Evolutionary conservation across 2,329 filamentous ascomycete species (phyloP).

Genomic region (Canariomyces notabilis): DNA sequence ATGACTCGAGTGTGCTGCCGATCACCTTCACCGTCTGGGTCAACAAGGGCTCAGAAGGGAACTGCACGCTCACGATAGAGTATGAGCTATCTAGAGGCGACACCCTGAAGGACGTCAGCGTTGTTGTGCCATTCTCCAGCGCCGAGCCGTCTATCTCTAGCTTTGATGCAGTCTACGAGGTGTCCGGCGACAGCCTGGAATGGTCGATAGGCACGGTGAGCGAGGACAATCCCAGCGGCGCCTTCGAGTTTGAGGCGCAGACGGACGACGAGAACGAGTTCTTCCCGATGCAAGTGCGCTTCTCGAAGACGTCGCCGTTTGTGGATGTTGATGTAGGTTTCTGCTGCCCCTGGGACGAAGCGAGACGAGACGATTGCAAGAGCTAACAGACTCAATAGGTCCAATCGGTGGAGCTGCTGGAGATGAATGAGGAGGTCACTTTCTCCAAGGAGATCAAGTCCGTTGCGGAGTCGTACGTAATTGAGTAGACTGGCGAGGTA

Average conservation of each 20-base stretch:
- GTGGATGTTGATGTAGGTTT: slow-evolving; percentile 86
- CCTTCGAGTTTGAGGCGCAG: slow-evolving; percentile 92
- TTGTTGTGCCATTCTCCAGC: slow-evolving; percentile 80
- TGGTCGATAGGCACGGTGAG: slow-evolving; percentile 89
- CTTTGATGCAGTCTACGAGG: slow-evolving; percentile 91
- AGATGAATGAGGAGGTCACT: slow-evolving; percentile 71
- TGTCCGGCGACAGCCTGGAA: slow-evolving; percentile 85
- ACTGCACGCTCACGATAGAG: slow-evolving; percentile 87
- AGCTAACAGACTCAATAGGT: slow-evolving; percentile 44
- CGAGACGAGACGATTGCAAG: slow-evolving; percentile 19
- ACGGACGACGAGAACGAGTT: slow-evolving; percentile 87
- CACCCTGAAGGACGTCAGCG: slow-evolving; percentile 73
- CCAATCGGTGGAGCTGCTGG: slow-evolving; percentile 62
- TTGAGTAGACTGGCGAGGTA: slow-evolving; percentile 52
- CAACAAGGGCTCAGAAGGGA: slow-evolving; percentile 75
- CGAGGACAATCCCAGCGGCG: slow-evolving; percentile 73
- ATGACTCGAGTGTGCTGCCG: slow-evolving; percentile 75
- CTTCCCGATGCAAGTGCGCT: slow-evolving; percentile 93
- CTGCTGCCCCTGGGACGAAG: no score
- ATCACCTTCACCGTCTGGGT: slow-evolving; percentile 98
- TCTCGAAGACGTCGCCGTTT: slow-evolving; percentile 80
- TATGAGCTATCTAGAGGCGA: slow-evolving; percentile 87
- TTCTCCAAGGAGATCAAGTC: slow-evolving; percentile 81
- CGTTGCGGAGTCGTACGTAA: slow-evolving; percentile 67
- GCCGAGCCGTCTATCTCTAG: slow-evolving; percentile 85